phyloP scores from a whole-genome alignment of 2,329 filamentous ascomycete species.

The Hortaea sp. region DNA sequence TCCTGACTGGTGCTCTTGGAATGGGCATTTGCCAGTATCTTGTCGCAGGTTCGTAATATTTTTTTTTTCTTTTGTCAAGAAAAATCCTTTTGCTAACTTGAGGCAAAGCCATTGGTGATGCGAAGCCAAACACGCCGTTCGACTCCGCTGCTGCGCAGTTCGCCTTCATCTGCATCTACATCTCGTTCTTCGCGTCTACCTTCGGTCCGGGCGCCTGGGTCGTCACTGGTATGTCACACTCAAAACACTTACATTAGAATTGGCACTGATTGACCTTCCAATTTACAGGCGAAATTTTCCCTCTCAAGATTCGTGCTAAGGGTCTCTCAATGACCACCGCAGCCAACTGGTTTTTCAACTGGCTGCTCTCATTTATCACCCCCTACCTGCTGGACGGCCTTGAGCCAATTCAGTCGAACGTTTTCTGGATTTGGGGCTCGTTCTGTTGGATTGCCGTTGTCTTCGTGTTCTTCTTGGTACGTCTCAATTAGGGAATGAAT shows the following conservation, averaged over 20 bases:
- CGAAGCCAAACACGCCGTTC: slow-evolving; percentile 29
- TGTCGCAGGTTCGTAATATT: slow-evolving; percentile 31
- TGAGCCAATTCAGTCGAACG: slow-evolving; percentile 50
- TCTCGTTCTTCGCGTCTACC: slow-evolving; percentile 21
- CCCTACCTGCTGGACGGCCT: slow-evolving; percentile 51
- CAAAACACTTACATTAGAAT: no score
- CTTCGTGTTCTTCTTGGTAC: slow-evolving; percentile 28
- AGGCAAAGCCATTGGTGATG: slow-evolving; percentile 37
- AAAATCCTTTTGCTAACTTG: no score
- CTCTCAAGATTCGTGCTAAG: slow-evolving; percentile 26
- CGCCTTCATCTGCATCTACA: slow-evolving; percentile 27
- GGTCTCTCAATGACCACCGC: slow-evolving; percentile 30
- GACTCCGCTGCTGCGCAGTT: slow-evolving; percentile 24
- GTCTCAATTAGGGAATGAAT: no score
- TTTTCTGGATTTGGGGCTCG: slow-evolving; percentile 49
- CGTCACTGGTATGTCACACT: no score
- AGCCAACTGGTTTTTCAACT: slow-evolving; percentile 36
- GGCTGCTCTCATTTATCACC: slow-evolving; percentile 19
- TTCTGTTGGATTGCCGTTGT: slow-evolving; percentile 18
- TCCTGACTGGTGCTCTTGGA: slow-evolving; percentile 63
- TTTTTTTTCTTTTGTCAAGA: no score
- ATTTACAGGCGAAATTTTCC: slow-evolving; percentile 19
- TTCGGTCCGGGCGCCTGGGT: slow-evolving; percentile 36
- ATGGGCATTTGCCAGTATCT: slow-evolving; percentile 51
- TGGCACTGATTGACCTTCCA: slow-evolving; percentile 12